Evolutionary conservation across 257 asterid genomes (phyloP).

Genomic region (Marsdenia floribunda): DNA sequence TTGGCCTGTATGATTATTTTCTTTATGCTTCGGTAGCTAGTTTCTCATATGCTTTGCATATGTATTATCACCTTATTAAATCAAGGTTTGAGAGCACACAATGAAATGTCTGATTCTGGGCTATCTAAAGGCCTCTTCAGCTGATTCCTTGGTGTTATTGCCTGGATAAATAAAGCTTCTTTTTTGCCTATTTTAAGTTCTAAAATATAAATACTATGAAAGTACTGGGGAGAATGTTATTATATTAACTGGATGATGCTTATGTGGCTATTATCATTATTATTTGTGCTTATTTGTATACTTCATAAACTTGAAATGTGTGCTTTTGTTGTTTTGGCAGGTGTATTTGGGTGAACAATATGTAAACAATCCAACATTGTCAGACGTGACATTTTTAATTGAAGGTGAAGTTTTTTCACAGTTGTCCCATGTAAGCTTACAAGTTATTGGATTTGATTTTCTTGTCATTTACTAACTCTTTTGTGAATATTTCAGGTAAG

Average conservation of each 20-base stretch:
- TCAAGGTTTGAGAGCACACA: neutral
- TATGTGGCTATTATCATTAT: neutral
- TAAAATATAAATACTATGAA: neutral
- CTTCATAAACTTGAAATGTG: neutral
- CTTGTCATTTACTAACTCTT: neutral
- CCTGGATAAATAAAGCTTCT: neutral
- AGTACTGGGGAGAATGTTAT: neutral
- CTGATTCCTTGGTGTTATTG: neutral
- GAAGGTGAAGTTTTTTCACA: constrained; percentile 51
- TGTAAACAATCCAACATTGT: constrained; percentile 79
- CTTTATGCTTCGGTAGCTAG: neutral
- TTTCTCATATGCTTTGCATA: neutral
- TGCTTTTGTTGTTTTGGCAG: constrained; percentile 40
- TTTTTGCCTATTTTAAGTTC: neutral
- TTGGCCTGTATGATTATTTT: neutral
- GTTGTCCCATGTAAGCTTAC: neutral
- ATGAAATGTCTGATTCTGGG: neutral
- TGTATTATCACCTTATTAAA: neutral
- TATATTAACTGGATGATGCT: neutral
- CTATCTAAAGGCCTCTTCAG: neutral
- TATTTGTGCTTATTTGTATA: neutral
- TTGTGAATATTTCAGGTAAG: constrained; percentile 32
- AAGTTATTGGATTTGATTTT: neutral
- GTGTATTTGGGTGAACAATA: constrained; percentile 95
- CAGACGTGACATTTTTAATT: constrained; percentile 92